Evolutionary conservation across 2,329 filamentous ascomycete genomes (phyloP), one percentile per base, ranked within the genome.

Genomic region (Aspergillus luchuensis): DNA sequence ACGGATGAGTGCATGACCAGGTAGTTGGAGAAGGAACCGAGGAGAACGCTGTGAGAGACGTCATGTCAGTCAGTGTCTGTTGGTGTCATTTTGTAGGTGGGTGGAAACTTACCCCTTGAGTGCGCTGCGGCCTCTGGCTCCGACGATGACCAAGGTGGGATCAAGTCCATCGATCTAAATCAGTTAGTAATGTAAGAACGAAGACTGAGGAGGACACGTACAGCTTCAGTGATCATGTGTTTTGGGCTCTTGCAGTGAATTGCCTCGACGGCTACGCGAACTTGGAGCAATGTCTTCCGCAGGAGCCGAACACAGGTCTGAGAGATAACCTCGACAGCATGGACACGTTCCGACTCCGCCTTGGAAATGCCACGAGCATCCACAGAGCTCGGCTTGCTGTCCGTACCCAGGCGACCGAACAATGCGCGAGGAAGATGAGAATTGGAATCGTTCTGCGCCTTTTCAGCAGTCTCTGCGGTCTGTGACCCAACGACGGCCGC

Each of bases 171-270:
- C 95, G 76, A 99, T 98, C 79, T 87, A 4, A 11, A 8, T 47
- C n/a, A 13, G 41, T 56, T 39, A 56, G 23, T 6, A 2, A 36
- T 21, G 4, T 19, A 15, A 28, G 8, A 3, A 36, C 6, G n/a
- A 47, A n/a, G 8, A 11, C 10, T 6, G 4, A 21, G 38, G 2
- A 17, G 28, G 10, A 19, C 15, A 80, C 84, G 76, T 72, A 87
- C 85, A 67, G 97, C 92, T 80, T 98, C 95, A 0, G 92, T 96
- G 65, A 99, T 92, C 80, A 98, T 85, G 75, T 97, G 93, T 76
- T 95, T 94, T 4, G 95, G 92, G 71, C 91, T 97, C 83, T 97
- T 98, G 88, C 95, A 98, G 78, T 98, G 95, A 67, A 99, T 89
- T 28, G 98, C 94, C 78, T 99, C 95, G 36, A 99, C 89, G 54